A percentile compares a stretch with the other conserved stretches of the same genome.
Conservation (phyloP, 108 stramenopile genomes). For the Aurantiochytrium sp. region DNA sequence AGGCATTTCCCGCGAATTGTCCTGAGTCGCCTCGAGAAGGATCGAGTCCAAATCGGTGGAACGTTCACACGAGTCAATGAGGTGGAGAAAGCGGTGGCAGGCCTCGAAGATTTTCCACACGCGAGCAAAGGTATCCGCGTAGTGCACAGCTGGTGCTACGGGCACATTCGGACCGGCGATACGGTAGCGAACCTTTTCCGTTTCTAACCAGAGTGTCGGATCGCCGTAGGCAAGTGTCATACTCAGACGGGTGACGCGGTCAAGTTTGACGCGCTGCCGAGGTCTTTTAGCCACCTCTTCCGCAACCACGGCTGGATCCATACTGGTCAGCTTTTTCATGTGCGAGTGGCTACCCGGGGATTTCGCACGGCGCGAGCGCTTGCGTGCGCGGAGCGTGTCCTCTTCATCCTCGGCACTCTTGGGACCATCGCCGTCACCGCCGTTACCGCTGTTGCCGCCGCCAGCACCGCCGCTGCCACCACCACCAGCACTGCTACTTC, state of each 20-base stretch:
- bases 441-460: background rate
- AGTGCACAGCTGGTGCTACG: background rate
- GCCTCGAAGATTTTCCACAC: slow-evolving; percentile 12
- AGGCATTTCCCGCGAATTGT: background rate
- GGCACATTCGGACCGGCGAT: background rate
- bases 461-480: too few relatives aligned
- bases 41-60: background rate
- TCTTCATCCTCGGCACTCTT: background rate
- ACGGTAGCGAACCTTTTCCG: background rate
- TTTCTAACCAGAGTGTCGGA: slow-evolving; percentile 5
- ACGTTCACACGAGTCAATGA: background rate
- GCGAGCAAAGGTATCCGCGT: background rate
- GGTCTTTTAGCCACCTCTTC: background rate
- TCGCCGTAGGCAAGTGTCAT: background rate
- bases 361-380: background rate
- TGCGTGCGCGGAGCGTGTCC: background rate
- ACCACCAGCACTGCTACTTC: background rate
- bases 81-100: background rate
- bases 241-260: background rate
- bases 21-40: background rate
- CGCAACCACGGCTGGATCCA: background rate
- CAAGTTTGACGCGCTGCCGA: background rate
- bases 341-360: background rate
- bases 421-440: background rate
- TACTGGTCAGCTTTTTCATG: background rate